These are phyloP conservation scores for Wickerhamiella sergipiensis DNA, from an alignment of 805 yeast genomes.

Conservation along the genomic window DNA sequence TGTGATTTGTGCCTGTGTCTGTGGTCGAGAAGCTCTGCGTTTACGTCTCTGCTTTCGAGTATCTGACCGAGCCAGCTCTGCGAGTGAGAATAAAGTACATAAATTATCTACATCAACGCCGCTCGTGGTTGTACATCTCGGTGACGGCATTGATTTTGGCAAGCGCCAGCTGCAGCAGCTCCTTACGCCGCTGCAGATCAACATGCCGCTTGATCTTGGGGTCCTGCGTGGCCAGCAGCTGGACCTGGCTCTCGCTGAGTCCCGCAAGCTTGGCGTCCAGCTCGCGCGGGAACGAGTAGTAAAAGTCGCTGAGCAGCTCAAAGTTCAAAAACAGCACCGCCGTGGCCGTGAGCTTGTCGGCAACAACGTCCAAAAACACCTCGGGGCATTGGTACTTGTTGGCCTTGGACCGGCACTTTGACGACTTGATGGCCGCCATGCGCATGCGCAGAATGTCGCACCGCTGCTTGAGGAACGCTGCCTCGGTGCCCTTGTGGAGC, in stretches of 20 bases:
- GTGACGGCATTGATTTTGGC: conserved; percentile 74
- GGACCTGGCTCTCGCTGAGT: conserved; percentile 64
- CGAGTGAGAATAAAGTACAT: background rate
- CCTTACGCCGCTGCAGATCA: conserved; percentile 87
- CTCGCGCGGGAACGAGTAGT: conserved; percentile 91
- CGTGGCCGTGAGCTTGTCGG: conserved; percentile 82
- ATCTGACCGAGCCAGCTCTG: too few species aligned
- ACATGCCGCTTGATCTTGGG: conserved; percentile 82
- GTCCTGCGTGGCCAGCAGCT: conserved; percentile 85
- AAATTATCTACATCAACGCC: background rate
- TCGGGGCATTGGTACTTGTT: conserved; percentile 91
- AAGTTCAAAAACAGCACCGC: conserved; percentile 88
- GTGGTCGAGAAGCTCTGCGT: too few species aligned
- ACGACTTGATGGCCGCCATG: conserved; percentile 57
- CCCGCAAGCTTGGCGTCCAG: conserved; percentile 61
- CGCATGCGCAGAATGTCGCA: conserved; percentile 58
- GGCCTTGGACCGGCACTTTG: conserved; percentile 62
- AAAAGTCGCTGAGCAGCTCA: conserved; percentile 85
- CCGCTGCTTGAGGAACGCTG: conserved; percentile 65
- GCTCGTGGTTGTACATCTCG: conserved; percentile 37
- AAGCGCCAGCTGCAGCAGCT: conserved; percentile 69
- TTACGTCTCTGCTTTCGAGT: too few species aligned
- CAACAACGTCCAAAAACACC: conserved; percentile 79
- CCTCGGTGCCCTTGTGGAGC: conserved; percentile 69
- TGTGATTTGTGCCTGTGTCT: too few species aligned